Conservation (phyloP, 176 grass and related monocot genomes). For the Carex parvula region DNA sequence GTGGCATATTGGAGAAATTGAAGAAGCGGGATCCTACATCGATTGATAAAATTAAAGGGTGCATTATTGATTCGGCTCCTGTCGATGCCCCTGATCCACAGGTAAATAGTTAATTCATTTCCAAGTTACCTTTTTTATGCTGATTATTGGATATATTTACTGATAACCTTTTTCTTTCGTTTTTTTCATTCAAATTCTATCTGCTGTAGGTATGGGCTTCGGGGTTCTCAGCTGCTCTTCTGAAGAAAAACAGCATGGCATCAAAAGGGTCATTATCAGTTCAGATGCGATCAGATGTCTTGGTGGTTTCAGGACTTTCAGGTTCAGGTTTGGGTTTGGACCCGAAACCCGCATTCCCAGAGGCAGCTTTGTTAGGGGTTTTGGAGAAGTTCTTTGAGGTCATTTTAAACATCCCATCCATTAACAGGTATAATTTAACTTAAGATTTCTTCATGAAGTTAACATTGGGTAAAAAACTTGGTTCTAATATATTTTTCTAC, state of each 20-base stretch:
- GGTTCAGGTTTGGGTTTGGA: constrained; percentile 38
- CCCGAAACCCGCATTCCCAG: constrained; percentile 43
- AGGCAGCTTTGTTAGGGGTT: constrained; percentile 57
- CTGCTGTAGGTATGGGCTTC: constrained; percentile 74
- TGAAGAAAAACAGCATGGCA: constrained; percentile 73
- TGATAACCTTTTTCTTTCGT: not conserved
- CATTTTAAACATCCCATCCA: constrained; percentile 60
- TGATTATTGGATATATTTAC: constrained; percentile 7
- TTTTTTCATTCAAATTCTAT: not conserved
- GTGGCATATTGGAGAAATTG: constrained; percentile 71
- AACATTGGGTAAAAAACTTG: not conserved
- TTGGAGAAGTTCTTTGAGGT: constrained; percentile 73
- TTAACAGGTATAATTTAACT: constrained; percentile 54
- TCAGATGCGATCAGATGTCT: constrained; percentile 25
- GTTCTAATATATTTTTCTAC: not conserved
- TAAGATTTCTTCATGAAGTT: not conserved
- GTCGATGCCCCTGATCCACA: constrained; percentile 79
- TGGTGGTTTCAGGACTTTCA: constrained; percentile 44
- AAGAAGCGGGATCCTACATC: constrained; percentile 50
- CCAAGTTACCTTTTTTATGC: not conserved
- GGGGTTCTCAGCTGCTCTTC: constrained; percentile 87
- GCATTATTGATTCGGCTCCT: constrained; percentile 77
- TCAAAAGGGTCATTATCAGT: constrained; percentile 39
- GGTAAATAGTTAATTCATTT: constrained; percentile 36
- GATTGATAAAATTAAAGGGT: constrained; percentile 80